Percentiles rank a stretch among this genome's conserved stretches.
phyloP scores from a whole-genome alignment of 129 eudicot genomes.

The Artemisia argyi region DNA sequence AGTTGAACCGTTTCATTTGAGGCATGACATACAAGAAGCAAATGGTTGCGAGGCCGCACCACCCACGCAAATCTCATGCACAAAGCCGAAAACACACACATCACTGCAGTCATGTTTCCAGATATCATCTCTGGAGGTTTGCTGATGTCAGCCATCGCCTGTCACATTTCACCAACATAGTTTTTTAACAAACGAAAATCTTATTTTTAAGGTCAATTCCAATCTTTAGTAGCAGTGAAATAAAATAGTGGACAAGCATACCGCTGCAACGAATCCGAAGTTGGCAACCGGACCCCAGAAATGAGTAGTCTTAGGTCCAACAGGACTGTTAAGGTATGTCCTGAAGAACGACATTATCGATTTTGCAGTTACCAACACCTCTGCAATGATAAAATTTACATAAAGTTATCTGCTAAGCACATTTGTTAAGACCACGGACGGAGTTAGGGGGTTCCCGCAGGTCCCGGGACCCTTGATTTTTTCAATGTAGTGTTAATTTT shows the following conservation, averaged over 20 bases:
- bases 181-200: background rate
- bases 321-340: slow-evolving; percentile 77
- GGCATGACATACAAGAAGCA: slow-evolving; percentile 77
- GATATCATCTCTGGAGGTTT: slow-evolving; percentile 94
- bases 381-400: slow-evolving; percentile 22
- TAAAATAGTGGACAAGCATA: slow-evolving; percentile 37
- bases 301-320: slow-evolving; percentile 94
- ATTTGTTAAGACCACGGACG: too few species aligned
- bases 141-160: slow-evolving; percentile 84
- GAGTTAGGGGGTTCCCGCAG: too few species aligned
- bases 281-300: slow-evolving; percentile 97
- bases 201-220: too few species aligned
- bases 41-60: slow-evolving; percentile 86
- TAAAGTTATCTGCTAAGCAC: background rate
- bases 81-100: slow-evolving; percentile 81
- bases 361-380: slow-evolving; percentile 9
- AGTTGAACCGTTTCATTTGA: slow-evolving; percentile 83
- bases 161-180: slow-evolving; percentile 20
- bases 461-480: too few species aligned
- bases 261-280: slow-evolving; percentile 90
- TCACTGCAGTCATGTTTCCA: slow-evolving; percentile 94
- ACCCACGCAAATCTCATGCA: slow-evolving; percentile 97
- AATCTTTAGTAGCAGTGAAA: too few species aligned
- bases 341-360: slow-evolving; percentile 65
- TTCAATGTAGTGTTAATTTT: too few species aligned